A percentile compares a stretch with the other conserved stretches of the same genome.
These are phyloP conservation scores for Penicillium subrubescens DNA, from an alignment of 495 filamentous ascomycete genomes.

Conservation along the genomic window DNA sequence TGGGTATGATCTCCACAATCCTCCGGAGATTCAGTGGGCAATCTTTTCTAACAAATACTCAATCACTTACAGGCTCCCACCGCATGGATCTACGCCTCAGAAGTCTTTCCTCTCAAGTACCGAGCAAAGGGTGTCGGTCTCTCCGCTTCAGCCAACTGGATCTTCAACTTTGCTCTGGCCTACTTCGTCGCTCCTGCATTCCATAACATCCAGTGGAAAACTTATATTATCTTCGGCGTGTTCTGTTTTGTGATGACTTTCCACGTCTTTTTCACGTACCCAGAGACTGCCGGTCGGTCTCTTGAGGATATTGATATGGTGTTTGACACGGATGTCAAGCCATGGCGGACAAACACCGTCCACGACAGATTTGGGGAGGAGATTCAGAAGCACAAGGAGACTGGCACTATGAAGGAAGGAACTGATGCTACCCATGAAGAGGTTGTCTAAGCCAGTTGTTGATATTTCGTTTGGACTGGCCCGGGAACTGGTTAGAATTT, in stretches of 20 bases:
- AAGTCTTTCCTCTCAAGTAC: conserved; percentile 75
- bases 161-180: conserved; percentile 75
- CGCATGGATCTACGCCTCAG: conserved; percentile 75
- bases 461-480: neutral
- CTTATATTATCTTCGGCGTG: conserved; percentile 74
- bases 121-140: conserved; percentile 71
- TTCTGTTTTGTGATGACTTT: conserved; percentile 64
- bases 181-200: conserved; percentile 73
- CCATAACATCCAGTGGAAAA: conserved; percentile 70
- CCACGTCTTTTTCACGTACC: conserved; percentile 69
- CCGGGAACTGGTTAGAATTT: neutral
- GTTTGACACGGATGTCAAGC: conserved; percentile 35
- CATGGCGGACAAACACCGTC: conserved; percentile 32
- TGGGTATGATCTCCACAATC: conserved; percentile 31
- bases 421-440: conserved; percentile 23
- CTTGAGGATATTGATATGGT: conserved; percentile 67
- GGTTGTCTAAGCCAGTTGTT: conserved; percentile 13
- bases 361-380: conserved; percentile 31
- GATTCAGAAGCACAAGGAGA: conserved; percentile 25
- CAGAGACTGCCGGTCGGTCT: conserved; percentile 69
- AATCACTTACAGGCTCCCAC: conserved; percentile 55
- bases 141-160: conserved; percentile 70
- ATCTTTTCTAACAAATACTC: neutral
- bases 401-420: neutral
- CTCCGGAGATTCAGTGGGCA: neutral